These are phyloP conservation scores for Neonectria magnoliae DNA, from an alignment of 2,329 filamentous ascomycete species.

Conservation along the genomic window DNA sequence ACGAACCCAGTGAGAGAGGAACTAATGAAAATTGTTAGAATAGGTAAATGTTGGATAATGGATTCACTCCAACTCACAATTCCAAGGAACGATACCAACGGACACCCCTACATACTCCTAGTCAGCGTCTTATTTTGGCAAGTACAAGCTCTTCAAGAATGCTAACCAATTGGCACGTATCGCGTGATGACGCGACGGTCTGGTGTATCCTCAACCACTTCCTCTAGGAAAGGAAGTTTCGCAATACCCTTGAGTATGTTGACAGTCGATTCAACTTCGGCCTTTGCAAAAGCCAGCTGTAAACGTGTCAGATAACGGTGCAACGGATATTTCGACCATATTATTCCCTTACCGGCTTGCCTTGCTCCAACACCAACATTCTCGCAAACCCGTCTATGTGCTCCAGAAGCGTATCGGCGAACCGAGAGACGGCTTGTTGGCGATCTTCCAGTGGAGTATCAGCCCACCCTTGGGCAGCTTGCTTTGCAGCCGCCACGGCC, in stretches of 20 bases:
- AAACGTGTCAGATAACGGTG: not conserved
- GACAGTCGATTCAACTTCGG: not conserved
- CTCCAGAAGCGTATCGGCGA: not conserved
- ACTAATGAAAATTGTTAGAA: not conserved
- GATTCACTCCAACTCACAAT: slow-evolving; percentile 45
- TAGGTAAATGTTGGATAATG: no score
- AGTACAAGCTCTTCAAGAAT: no score
- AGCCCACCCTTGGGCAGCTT: slow-evolving; percentile 59
- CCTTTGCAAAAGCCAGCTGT: not conserved
- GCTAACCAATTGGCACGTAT: slow-evolving; percentile 51
- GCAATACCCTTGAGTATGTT: slow-evolving; percentile 1
- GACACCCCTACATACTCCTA: slow-evolving; percentile 35
- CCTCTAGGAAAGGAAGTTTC: slow-evolving; percentile 11
- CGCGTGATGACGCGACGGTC: slow-evolving; percentile 39
- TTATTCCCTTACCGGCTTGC: not conserved
- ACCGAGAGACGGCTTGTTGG: not conserved
- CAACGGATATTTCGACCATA: slow-evolving; percentile 22
- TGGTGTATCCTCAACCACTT: slow-evolving; percentile 20
- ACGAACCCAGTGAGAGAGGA: slow-evolving; percentile 5
- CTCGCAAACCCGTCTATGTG: not conserved
- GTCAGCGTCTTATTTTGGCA: not conserved
- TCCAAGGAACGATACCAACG: slow-evolving; percentile 64
- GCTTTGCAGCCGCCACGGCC: slow-evolving; percentile 58
- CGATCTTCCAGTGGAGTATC: slow-evolving; percentile 40
- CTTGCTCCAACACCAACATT: not conserved